These are phyloP conservation scores for Nothopassalora personata DNA, from an alignment of 2,329 filamentous ascomycete species.

Conservation along the genomic window DNA sequence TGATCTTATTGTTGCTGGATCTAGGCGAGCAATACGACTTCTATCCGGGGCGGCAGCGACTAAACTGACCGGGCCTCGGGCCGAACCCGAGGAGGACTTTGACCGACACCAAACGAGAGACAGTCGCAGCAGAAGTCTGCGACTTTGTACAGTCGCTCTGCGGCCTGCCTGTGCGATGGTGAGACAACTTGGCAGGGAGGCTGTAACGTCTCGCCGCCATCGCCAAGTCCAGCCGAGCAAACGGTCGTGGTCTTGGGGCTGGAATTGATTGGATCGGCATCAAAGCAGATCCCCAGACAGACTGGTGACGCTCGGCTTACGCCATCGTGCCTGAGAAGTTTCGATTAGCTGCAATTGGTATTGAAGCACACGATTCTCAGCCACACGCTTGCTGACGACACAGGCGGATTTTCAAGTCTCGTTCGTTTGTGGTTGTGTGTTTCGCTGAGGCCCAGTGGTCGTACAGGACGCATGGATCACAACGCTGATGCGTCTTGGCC, in stretches of 20 bases:
- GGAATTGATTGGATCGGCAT: neutral
- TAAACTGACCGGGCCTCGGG: neutral
- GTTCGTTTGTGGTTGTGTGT: neutral
- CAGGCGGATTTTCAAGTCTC: neutral
- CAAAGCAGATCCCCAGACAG: neutral
- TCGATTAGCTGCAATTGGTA: neutral
- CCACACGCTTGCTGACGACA: slow-evolving; percentile 1
- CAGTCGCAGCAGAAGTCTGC: neutral
- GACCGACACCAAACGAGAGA: neutral
- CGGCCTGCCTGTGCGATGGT: neutral
- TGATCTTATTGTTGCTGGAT: too few species aligned
- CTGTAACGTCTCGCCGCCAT: neutral
- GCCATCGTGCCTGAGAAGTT: neutral
- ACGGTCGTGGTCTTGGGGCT: neutral
- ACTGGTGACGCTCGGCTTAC: neutral
- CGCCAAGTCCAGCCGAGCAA: neutral
- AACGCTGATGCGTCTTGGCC: neutral
- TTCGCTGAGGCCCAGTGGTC: neutral
- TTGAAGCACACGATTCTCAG: slow-evolving; percentile 2
- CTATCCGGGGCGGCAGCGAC: too few species aligned
- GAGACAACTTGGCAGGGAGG: neutral
- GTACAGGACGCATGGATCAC: neutral
- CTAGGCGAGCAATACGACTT: neutral
- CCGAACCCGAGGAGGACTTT: neutral
- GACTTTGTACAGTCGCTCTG: neutral